Conservation (phyloP, 2,329 filamentous ascomycete genomes). For the Zarea fungicola region DNA sequence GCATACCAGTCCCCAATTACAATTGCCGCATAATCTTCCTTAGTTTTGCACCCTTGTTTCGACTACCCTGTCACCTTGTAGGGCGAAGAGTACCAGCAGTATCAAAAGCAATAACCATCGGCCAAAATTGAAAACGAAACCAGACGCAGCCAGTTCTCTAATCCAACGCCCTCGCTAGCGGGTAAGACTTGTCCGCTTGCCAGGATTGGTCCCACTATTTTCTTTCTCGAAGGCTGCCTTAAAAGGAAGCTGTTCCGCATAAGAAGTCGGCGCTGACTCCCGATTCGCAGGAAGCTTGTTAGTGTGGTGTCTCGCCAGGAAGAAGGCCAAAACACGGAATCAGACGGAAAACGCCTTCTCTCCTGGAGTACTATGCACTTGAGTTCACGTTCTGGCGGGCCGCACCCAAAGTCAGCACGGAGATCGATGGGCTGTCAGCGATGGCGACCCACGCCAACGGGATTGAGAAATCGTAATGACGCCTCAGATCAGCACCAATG, state of each 20-base stretch:
- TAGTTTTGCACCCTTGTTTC: no score
- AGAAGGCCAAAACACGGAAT: not conserved
- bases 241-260: constrained; percentile 7
- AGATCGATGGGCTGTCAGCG: constrained; percentile 2
- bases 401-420: not conserved
- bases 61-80: no score
- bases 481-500: not conserved
- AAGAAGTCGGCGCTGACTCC: not conserved
- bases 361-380: not conserved
- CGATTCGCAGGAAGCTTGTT: not conserved
- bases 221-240: constrained; percentile 9
- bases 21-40: no score
- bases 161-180: not conserved
- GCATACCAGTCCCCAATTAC: no score
- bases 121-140: no score
- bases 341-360: not conserved
- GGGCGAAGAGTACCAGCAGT: no score
- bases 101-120: no score
- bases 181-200: constrained; percentile 1
- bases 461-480: not conserved
- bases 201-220: constrained; percentile 6
- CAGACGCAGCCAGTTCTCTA: no score
- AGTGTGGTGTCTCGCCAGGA: not conserved
- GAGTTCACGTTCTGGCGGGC: not conserved
- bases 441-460: not conserved